A percentile compares a stretch with the other conserved stretches of the same genome.
Evolutionary conservation across 2,329 filamentous ascomycete genomes (phyloP).

Genomic region (Rhynchosporium agropyri): DNA sequence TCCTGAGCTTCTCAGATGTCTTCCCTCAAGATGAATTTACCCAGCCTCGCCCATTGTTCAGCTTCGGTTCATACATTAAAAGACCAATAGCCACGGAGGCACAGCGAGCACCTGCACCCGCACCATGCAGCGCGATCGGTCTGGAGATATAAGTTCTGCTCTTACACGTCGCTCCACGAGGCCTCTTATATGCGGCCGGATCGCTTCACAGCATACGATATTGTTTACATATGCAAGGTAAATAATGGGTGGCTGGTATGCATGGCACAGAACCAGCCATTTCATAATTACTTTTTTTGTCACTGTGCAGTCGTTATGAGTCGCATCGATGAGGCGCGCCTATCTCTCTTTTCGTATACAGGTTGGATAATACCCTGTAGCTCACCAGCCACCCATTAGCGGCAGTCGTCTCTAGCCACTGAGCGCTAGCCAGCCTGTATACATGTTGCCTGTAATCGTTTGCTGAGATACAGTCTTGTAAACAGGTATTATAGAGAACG

Average conservation of each 20-base stretch:
- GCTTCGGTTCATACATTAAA: not conserved
- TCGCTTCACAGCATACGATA: conserved; percentile 5
- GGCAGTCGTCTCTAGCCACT: no score
- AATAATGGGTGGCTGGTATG: conserved; percentile 7
- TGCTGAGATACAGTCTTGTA: no score
- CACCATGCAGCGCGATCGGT: conserved; percentile 1
- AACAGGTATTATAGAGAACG: no score
- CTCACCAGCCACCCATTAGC: no score
- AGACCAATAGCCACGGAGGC: not conserved
- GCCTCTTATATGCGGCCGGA: conserved; percentile 14
- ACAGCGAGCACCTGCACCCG: conserved; percentile 12
- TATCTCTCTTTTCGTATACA: not conserved
- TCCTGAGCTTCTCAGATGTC: no score
- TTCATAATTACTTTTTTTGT: not conserved
- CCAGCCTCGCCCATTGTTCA: no score
- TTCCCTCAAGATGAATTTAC: no score
- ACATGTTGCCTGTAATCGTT: no score
- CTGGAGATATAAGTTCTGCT: conserved; percentile 9
- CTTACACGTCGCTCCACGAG: not conserved
- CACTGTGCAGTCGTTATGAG: not conserved
- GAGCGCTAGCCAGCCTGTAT: no score
- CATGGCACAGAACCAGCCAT: not conserved
- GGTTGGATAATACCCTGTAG: no score
- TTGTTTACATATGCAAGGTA: conserved; percentile 1
- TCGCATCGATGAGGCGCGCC: not conserved